Evolutionary conservation across 2,329 filamentous ascomycete genomes (phyloP).

Genomic region (Colletotrichum sp.): DNA sequence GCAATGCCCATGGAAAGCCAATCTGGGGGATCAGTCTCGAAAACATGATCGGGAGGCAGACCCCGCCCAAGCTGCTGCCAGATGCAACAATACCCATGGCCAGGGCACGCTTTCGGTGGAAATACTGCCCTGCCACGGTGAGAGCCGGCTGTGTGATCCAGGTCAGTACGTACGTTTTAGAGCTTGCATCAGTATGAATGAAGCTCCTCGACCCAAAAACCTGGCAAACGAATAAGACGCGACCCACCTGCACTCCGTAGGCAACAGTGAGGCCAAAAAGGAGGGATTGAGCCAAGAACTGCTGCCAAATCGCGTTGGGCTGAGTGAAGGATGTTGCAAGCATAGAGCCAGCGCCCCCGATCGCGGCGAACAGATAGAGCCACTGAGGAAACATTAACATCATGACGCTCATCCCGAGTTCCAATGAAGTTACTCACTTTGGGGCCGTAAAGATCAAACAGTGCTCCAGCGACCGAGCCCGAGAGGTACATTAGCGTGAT

Average conservation of each 20-base stretch:
- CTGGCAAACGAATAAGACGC: not conserved
- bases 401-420: not conserved
- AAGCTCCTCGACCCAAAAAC: not conserved
- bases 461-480: slow-evolving; percentile 41
- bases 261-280: slow-evolving; percentile 16
- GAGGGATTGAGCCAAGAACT: slow-evolving; percentile 40
- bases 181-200: not conserved
- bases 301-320: slow-evolving; percentile 34
- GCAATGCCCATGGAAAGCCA: slow-evolving; percentile 53
- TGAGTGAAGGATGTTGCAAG: slow-evolving; percentile 14
- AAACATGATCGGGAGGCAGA: slow-evolving; percentile 64
- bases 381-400: not conserved
- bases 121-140: slow-evolving; percentile 37
- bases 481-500: slow-evolving; percentile 41
- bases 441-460: slow-evolving; percentile 37
- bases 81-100: slow-evolving; percentile 58
- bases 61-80: slow-evolving; percentile 58
- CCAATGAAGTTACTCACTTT: not conserved
- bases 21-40: slow-evolving; percentile 54
- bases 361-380: slow-evolving; percentile 11
- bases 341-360: slow-evolving; percentile 7
- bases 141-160: not conserved
- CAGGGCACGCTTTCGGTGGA: slow-evolving; percentile 47
- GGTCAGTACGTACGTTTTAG: not conserved
- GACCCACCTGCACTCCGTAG: slow-evolving; percentile 2